Evolutionary conservation across 768 basidiomycete genomes (phyloP), one percentile per base, ranked within the genome.

Genomic region (Pisolithus marmoratus): DNA sequence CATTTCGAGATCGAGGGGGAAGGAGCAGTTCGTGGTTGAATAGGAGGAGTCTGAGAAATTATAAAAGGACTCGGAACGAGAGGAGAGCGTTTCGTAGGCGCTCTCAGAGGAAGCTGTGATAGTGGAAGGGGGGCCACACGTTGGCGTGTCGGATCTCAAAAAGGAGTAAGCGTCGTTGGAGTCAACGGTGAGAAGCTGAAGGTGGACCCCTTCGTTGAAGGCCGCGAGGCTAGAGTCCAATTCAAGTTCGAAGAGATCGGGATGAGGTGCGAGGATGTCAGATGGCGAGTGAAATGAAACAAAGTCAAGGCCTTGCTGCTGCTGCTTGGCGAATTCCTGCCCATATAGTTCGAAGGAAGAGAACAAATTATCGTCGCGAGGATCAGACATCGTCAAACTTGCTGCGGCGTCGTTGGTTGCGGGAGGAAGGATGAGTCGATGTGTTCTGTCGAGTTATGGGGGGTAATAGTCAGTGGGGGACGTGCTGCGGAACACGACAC

Each of bases 181-280:
- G 66, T 82, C 81, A 55, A 86, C 80, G 60, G 80, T 78, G 58
- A 83, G 73, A 55, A 83, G 75, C 64, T 83, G 80, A 51, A 82
- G 74, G 62, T 81, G 76, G 65, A 74, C 70, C 34, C 34, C 34
- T 56, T 82, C 77, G 72, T 85, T 81, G 65, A 84, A 79, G 41
- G 78, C 81, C 60, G 81, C 81, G 61, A 88, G 80, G 71, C 74
- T 79, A 31, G 74, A 74, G 70, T 90, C 89, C 62, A 92, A 79
- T 70, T 92, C 90, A 48, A 79, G 79, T 66, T 91, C 90, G 72
- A 92, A 91, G 57, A 82, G 76, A 75, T 90, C 88, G 55, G 87
- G 85, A 63, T 85, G 81, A 41, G 88, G 87, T 49, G 85, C 86
- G 60, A 82, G 75, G 70, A 87, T 78, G 71, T 88, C 87, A 53